A percentile compares a stretch with the other conserved stretches of the same genome.
phyloP scores from a whole-genome alignment of 1,284 basidiomycete genomes.

The Cutaneotrichosporon cutaneum region DNA sequence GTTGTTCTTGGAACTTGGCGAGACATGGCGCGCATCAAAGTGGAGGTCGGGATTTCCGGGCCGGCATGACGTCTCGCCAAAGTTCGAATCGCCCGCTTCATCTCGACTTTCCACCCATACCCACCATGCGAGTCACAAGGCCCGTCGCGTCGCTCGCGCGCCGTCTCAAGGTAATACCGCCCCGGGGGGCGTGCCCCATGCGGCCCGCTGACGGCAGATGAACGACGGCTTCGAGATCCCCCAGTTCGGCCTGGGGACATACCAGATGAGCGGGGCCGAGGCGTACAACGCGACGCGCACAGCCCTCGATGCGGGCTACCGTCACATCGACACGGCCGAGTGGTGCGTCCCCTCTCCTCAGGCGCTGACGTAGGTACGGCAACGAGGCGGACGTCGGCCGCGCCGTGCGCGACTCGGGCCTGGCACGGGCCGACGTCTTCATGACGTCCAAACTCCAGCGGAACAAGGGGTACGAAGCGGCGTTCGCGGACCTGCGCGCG shows the following conservation, averaged over 20 bases:
- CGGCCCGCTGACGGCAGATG: conserved; percentile 52
- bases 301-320: conserved; percentile 67
- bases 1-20: too few species aligned
- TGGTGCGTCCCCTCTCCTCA: conserved; percentile 34
- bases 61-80: not conserved
- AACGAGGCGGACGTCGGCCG: conserved; percentile 65
- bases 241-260: conserved; percentile 63
- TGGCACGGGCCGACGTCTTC: conserved; percentile 62
- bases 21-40: too few species aligned
- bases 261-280: conserved; percentile 63
- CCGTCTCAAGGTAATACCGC: not conserved
- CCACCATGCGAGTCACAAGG: not conserved
- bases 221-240: conserved; percentile 62
- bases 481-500: conserved; percentile 58
- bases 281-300: conserved; percentile 62
- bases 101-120: not conserved
- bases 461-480: conserved; percentile 60
- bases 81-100: not conserved
- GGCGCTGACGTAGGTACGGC: conserved; percentile 60
- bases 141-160: not conserved
- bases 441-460: conserved; percentile 67
- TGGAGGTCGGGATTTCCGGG: too few species aligned
- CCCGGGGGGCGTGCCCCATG: too few species aligned
- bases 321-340: conserved; percentile 61
- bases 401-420: conserved; percentile 59